Base-by-base conservation (phyloP, 306 rosid species). In the Quercus agrifolia region DNA sequence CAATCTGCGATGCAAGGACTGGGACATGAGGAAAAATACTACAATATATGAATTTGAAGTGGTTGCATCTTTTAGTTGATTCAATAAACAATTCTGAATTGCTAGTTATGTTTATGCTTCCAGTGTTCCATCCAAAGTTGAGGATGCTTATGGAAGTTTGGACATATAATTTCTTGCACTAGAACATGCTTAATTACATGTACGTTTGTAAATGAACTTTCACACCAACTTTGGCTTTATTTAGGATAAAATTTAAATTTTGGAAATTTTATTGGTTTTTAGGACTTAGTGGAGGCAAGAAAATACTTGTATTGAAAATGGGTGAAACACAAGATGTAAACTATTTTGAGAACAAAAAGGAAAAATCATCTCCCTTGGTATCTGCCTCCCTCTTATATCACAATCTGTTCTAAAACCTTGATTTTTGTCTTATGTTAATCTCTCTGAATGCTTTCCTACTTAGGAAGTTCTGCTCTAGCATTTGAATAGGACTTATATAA, bases 1-100 rank as follows among this genome's bases (percentile, higher is more conserved):
- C 98, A 94, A 76, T 81, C 92, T 63, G 73, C 92, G 31, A 91
- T 92, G 85, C 97, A 88, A 88, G 99, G 95, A 84, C 41, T 94
- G 77, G 95, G 90, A 55, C 97, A 90, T 91, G 79, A 83, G 66
- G 64, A 61, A 67, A 28, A 77, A 71, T 70, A 58, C 74, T 56
- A 59, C 38, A 33, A 72, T 68, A 31, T 25, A 21, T 70, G 33
- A 49, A 28, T 69, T 82, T 75, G 73, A 49, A 41, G 51, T 46
- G 62, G 38, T 61, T 66, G 46, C 73, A 76, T 73, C 69, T 30
- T 46, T 51, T 55, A 59, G 51, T 71, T 74, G 63, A 51, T 81
- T 73, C 33, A 77, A 75, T 46, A 6, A 54, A 64, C 61, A 49
- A 68, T 25, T 52, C 78, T 56, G 62, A 19, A 77, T 25, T 74